These are phyloP conservation scores for Pseudevernia furfuracea DNA, from an alignment of 495 filamentous ascomycete species.

Conservation along the genomic window DNA sequence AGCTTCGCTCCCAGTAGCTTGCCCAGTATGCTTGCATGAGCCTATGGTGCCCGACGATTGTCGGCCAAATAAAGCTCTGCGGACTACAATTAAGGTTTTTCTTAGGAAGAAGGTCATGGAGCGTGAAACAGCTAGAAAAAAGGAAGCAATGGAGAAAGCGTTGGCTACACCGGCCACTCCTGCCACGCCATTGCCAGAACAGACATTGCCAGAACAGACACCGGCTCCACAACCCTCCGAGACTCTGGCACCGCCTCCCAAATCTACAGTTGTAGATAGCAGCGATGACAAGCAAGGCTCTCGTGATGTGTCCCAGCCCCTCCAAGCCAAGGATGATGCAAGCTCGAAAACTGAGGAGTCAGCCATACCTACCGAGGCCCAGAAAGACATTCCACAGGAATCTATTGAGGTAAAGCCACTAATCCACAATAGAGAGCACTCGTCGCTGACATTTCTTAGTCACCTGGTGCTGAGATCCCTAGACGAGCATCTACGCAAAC, in stretches of 20 bases:
- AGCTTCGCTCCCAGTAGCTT: constrained; percentile 64
- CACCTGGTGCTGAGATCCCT: constrained; percentile 15
- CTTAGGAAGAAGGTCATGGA: constrained; percentile 68
- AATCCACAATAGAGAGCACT: not conserved
- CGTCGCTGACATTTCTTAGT: constrained; percentile 14
- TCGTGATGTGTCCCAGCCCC: constrained; percentile 11
- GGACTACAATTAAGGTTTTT: constrained; percentile 83
- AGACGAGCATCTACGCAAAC: constrained; percentile 23
- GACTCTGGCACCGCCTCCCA: constrained; percentile 14
- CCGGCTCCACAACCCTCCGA: constrained; percentile 14
- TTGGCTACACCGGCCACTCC: constrained; percentile 32
- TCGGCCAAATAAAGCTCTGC: constrained; percentile 77
- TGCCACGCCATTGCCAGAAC: constrained; percentile 21
- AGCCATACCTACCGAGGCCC: constrained; percentile 24
- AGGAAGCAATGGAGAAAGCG: constrained; percentile 25
- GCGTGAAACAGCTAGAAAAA: constrained; percentile 47
- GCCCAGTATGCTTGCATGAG: constrained; percentile 86
- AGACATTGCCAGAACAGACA: constrained; percentile 15
- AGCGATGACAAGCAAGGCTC: constrained; percentile 21
- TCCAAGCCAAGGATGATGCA: constrained; percentile 12
- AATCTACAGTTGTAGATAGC: constrained; percentile 27
- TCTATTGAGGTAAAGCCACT: constrained; percentile 36
- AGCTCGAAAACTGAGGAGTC: constrained; percentile 15
- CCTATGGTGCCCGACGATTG: constrained; percentile 80
- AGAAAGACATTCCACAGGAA: constrained; percentile 34